phyloP scores from a whole-genome alignment of 2,329 filamentous ascomycete species.

The Cladosporium colombiae region DNA sequence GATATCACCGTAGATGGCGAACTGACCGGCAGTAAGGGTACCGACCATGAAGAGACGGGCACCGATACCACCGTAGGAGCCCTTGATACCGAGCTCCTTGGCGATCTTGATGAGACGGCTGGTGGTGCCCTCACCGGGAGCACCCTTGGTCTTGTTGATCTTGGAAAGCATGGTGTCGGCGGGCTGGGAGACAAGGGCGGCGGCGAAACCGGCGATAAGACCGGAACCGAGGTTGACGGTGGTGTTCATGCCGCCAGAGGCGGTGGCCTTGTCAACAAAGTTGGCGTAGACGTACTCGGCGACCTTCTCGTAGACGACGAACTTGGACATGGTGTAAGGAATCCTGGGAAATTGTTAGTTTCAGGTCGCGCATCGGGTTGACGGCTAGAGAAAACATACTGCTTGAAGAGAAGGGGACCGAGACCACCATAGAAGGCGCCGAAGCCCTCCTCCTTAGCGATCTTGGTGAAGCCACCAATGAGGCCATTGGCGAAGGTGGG shows the following conservation, averaged over 20 bases:
- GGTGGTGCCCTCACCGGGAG: conserved; percentile 80
- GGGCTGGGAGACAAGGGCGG: conserved; percentile 83
- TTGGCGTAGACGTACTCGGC: conserved; percentile 68
- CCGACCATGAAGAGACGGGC: conserved; percentile 76
- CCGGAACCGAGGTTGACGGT: conserved; percentile 81
- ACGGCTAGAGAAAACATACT: conserved; percentile 44
- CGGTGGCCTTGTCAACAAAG: conserved; percentile 67
- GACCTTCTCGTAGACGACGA: conserved; percentile 91
- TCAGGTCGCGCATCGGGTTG: neutral
- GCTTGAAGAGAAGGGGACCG: conserved; percentile 83
- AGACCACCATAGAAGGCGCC: conserved; percentile 90
- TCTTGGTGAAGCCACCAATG: conserved; percentile 78
- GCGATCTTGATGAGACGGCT: conserved; percentile 83
- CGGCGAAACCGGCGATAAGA: conserved; percentile 83
- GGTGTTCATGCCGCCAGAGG: conserved; percentile 71
- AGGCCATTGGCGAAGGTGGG: conserved; percentile 82
- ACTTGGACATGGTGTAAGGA: conserved; percentile 93
- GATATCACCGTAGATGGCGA: conserved; percentile 82
- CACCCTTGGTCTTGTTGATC: conserved; percentile 93
- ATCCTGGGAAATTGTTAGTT: conserved; percentile 56
- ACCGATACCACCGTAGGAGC: conserved; percentile 78
- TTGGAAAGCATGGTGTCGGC: conserved; percentile 93
- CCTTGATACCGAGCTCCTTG: conserved; percentile 75
- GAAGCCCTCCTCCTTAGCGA: conserved; percentile 77
- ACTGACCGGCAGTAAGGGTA: conserved; percentile 76